Evolutionary conservation across 2,329 filamentous ascomycete species (phyloP), one percentile per base, ranked within the genome.

Genomic region (Trichoderma harzianum): DNA sequence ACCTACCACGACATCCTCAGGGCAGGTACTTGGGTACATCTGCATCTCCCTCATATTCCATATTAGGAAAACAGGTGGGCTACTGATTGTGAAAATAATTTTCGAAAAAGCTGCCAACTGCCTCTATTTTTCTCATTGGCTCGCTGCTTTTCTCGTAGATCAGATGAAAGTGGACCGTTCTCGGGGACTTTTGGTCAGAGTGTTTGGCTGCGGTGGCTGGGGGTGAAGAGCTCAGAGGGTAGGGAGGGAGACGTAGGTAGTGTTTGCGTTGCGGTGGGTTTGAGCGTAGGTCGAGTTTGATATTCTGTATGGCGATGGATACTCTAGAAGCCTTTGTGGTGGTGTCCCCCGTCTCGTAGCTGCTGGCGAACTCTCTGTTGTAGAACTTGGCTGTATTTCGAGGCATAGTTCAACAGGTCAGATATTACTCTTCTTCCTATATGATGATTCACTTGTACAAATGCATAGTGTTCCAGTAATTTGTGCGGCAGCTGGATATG

Each of bases 81-180:
- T 47, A 28, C 61, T 47, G 36, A 47, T 64, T 47, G 16, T n/a
- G 36, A 43, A 43, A 63, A 28, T 43, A 2, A 18, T n/a, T 24
- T 43, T 63, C 21, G 14, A 11, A n/a, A 62, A 63, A 8, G 36
- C 24, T 30, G 60, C 60, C 60, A 63, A 18, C 60, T 63, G 60
- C 36, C 24, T n/a, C 60, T 24, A 47, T 47, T 63, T 64, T 53
- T 64, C 3, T 51, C 7, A 51, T 51, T 64, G 39, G 62, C n/a
- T 14, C 7, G 24, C 60, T 24, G n/a, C 12, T 16, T n/a, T 36
- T n/a, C 24, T 64, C 18, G 7, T n/a, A 51, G 16, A 51, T 32
- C 62, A 32, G 62, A 24, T 26, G 32, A 61, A 34, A 11, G 58
- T 61, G 34, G 58, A 10, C 21, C 34, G 83, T 84, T 74, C 79